Conservation (phyloP, 805 yeast species). For the Cyberlindnera nakhonratchasimensis region DNA sequence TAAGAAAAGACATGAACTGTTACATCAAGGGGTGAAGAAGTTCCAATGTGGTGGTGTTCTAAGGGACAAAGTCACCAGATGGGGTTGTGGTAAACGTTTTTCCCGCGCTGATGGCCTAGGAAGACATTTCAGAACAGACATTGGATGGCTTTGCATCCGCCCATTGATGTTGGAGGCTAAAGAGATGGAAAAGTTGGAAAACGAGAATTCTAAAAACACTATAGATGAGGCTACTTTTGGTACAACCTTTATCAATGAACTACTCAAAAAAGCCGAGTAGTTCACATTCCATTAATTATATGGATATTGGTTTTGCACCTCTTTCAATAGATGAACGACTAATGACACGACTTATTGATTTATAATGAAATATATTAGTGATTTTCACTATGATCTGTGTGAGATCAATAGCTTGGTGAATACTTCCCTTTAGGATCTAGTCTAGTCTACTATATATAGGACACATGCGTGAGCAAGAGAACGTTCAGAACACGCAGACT, state of each 20-base stretch:
- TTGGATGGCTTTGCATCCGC: slow-evolving; percentile 65
- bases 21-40: slow-evolving; percentile 71
- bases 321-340: not conserved
- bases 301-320: not conserved
- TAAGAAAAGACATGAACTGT: slow-evolving; percentile 66
- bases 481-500: no score
- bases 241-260: slow-evolving; percentile 14
- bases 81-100: slow-evolving; percentile 77
- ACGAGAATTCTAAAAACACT: not conserved
- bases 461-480: not conserved
- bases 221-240: slow-evolving; percentile 11
- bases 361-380: not conserved
- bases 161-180: slow-evolving; percentile 58
- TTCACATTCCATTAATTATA: not conserved
- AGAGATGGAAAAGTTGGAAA: slow-evolving; percentile 10
- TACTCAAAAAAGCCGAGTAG: slow-evolving; percentile 10
- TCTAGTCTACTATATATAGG: not conserved
- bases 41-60: slow-evolving; percentile 63
- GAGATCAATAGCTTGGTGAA: no score
- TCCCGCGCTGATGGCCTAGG: slow-evolving; percentile 78
- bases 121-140: slow-evolving; percentile 71
- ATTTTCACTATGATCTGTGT: no score
- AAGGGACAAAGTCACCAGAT: slow-evolving; percentile 51
- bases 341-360: not conserved
- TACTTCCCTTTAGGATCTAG: not conserved